Base-by-base conservation (phyloP, 2,329 filamentous ascomycete species). In the Monilinia aucupariae region DNA sequence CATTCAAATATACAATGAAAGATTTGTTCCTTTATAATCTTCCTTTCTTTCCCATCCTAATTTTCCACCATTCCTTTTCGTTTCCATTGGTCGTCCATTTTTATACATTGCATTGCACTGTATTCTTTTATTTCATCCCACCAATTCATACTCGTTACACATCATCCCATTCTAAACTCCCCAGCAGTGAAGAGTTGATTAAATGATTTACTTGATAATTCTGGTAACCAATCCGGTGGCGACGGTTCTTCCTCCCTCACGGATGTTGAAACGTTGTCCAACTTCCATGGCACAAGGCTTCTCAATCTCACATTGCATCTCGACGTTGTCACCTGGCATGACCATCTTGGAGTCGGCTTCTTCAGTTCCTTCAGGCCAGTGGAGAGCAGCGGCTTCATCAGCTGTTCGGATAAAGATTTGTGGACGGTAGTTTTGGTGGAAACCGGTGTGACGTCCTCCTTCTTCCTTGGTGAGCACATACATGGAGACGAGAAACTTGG, bases 381-480 rank as follows among this genome's bases (percentile, higher is more conserved):
- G 86, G 72, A 99, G 85, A 64, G 88, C 82, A 73, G 90, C 88
- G 27, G 81, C 82, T 82, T 89, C 85, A 80, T 91, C 90, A 69
- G 93, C 91, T 70, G 94, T 97, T 74, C 94, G 90, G 76, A 99
- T 85, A 83, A 89, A 99, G 76, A 97, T 87, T 82, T 97, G 93
- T 59, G 94, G 94, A 75, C 91, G 88, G 85, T 99, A 99, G 85
- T 97, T 96, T 82, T 91, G 83, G 76, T 86, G 85, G 84, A 99
- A 99, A 60, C 93, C 92, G 68, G 90, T 96, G 84, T 96, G 92
- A 72, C 94, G 91, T 74, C 94, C 94, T 81, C 94, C 94, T 79
- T 99, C 94, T 75, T 97, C 94, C 85, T 97, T 97, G 76, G 86
- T 92, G 72, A 99, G 84, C 69, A 97, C 92, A 80, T 99, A 99